phyloP scores from a whole-genome alignment of 768 basidiomycete genomes.

The Tulasnella sp. region DNA sequence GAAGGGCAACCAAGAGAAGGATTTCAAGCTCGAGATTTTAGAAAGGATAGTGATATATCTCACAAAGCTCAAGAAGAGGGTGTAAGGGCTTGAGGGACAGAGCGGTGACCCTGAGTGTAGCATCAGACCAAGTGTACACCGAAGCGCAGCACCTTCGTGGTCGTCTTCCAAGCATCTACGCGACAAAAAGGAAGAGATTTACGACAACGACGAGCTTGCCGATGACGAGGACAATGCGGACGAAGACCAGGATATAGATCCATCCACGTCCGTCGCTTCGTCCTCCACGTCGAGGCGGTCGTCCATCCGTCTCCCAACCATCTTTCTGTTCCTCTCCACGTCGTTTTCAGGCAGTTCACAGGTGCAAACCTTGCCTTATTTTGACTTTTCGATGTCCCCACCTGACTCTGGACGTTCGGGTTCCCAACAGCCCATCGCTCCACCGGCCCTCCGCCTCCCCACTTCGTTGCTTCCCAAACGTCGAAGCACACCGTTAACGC shows the following conservation, averaged over 20 bases:
- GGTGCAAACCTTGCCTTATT: not conserved
- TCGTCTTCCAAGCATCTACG: not conserved
- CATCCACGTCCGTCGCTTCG: not conserved
- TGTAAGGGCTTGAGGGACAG: conserved; percentile 43
- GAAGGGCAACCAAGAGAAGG: conserved; percentile 63
- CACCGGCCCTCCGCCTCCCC: not conserved
- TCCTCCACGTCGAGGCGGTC: not conserved
- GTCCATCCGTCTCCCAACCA: not conserved
- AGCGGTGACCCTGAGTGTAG: not conserved
- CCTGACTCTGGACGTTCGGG: conserved; percentile 6
- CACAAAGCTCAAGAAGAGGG: conserved; percentile 59
- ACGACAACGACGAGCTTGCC: too few species aligned
- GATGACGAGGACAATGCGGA: conserved; percentile 10
- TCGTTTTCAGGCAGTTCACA: not conserved
- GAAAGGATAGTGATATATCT: conserved; percentile 76
- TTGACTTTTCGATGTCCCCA: not conserved
- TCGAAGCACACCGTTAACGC: not conserved
- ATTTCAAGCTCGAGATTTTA: conserved; percentile 89
- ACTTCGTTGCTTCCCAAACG: not conserved
- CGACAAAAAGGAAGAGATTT: not conserved
- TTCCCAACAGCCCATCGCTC: not conserved
- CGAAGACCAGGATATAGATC: not conserved
- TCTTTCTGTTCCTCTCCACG: conserved; percentile 1
- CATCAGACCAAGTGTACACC: not conserved
- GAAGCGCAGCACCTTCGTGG: not conserved